Percentiles rank a stretch among this genome's conserved stretches.
These are phyloP conservation scores for Echinosophora koreensis DNA, from an alignment of 306 rosid genomes.

Conservation along the genomic window DNA sequence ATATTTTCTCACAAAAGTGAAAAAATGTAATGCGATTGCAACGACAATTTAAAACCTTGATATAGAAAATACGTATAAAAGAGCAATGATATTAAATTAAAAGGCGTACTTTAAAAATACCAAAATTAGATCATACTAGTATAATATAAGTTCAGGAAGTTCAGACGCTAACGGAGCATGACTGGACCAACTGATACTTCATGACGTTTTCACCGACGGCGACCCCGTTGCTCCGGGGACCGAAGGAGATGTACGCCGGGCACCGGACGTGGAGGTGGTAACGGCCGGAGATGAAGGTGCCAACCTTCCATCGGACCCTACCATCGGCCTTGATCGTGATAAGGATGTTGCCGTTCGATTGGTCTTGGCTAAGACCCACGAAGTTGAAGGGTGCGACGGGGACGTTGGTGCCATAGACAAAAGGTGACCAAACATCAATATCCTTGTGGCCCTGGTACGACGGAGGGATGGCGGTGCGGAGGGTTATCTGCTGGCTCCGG, in stretches of 20 bases:
- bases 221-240: constrained; percentile 48
- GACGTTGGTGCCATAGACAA: constrained; percentile 68
- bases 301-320: constrained; percentile 87
- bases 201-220: constrained; percentile 63
- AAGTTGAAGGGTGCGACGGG: constrained; percentile 86
- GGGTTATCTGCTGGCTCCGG: constrained; percentile 79
- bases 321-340: constrained; percentile 68
- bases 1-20: no score
- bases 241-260: constrained; percentile 69
- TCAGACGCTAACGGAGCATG: constrained; percentile 78
- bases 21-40: no score
- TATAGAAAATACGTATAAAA: background rate
- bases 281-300: constrained; percentile 64
- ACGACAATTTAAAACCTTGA: no score
- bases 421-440: constrained; percentile 85
- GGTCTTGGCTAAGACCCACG: constrained; percentile 52
- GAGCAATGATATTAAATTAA: background rate
- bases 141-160: no score
- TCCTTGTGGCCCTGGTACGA: constrained; percentile 91
- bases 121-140: background rate
- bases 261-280: constrained; percentile 79
- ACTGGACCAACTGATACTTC: constrained; percentile 75
- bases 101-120: background rate
- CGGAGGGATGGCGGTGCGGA: constrained; percentile 71
- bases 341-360: constrained; percentile 56